These are phyloP conservation scores for Cenchrus fungigraminus DNA, from an alignment of 176 grass and related monocot genomes.

Conservation along the genomic window DNA sequence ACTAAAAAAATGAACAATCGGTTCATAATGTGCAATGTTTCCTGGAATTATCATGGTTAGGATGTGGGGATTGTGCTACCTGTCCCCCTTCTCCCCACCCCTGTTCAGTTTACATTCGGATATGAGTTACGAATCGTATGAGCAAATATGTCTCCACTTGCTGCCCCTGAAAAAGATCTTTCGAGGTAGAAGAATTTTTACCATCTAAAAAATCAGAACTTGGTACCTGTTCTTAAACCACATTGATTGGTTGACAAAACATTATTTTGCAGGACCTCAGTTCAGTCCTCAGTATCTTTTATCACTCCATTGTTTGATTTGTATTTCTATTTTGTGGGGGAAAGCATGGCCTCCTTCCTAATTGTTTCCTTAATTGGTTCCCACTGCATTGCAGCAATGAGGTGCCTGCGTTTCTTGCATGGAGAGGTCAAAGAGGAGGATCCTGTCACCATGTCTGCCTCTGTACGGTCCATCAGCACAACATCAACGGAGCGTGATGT, in stretches of 20 bases:
- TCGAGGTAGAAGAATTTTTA: background rate
- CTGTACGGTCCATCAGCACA: slow-evolving; percentile 74
- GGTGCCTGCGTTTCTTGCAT: slow-evolving; percentile 73
- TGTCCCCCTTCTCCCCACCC: background rate
- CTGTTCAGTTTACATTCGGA: background rate
- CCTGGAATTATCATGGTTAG: no score
- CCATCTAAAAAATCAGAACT: background rate
- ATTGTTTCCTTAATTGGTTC: background rate
- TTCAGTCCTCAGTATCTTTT: background rate
- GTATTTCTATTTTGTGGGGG: background rate
- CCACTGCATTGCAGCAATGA: slow-evolving; percentile 56
- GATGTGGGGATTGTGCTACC: no score
- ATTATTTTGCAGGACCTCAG: background rate
- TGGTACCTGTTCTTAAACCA: background rate
- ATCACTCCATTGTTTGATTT: background rate
- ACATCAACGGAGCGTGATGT: slow-evolving; percentile 69
- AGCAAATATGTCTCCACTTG: background rate
- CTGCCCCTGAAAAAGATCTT: background rate
- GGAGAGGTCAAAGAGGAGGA: slow-evolving; percentile 41
- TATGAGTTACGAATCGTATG: background rate
- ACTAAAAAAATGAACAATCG: no score
- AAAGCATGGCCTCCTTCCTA: background rate
- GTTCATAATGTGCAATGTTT: no score
- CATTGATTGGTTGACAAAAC: background rate
- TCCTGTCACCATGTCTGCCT: slow-evolving; percentile 47